phyloP scores from a whole-genome alignment of 2,329 filamentous ascomycete genomes.

The Calonectria crousiana region DNA sequence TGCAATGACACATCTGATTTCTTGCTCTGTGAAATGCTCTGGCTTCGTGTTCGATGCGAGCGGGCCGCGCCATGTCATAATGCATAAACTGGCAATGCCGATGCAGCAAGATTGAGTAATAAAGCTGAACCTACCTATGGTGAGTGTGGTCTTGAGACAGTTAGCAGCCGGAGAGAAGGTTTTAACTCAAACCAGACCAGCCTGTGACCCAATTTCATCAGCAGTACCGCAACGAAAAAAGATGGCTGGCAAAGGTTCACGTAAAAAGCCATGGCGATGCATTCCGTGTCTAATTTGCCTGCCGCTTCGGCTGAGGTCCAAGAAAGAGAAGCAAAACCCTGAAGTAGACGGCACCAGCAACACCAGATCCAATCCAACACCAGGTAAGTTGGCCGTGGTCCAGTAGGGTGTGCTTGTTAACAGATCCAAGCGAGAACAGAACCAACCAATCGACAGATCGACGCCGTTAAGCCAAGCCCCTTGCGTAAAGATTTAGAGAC shows the following conservation, averaged over 20 bases:
- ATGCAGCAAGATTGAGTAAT: neutral
- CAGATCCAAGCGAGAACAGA: neutral
- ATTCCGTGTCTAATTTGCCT: neutral
- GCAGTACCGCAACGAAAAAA: neutral
- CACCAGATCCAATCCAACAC: neutral
- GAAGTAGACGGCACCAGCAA: neutral
- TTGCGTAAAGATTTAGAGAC: neutral
- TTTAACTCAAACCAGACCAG: neutral
- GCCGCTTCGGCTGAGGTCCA: neutral
- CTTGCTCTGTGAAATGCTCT: neutral
- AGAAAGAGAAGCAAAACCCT: neutral
- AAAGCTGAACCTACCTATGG: neutral
- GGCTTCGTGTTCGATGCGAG: neutral
- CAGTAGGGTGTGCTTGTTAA: neutral
- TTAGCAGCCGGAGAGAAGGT: neutral
- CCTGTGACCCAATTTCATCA: neutral
- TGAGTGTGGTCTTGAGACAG: neutral
- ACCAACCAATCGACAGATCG: no score
- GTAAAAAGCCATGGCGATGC: neutral
- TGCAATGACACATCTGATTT: neutral
- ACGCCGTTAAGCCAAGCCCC: neutral
- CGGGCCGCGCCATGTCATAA: slow-evolving; percentile 1
- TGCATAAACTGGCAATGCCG: neutral
- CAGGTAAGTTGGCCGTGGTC: neutral
- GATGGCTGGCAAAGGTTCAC: neutral